A percentile compares a stretch with the other conserved stretches of the same genome.
phyloP scores from a whole-genome alignment of 768 basidiomycete genomes.

The Pisolithus orientalis region DNA sequence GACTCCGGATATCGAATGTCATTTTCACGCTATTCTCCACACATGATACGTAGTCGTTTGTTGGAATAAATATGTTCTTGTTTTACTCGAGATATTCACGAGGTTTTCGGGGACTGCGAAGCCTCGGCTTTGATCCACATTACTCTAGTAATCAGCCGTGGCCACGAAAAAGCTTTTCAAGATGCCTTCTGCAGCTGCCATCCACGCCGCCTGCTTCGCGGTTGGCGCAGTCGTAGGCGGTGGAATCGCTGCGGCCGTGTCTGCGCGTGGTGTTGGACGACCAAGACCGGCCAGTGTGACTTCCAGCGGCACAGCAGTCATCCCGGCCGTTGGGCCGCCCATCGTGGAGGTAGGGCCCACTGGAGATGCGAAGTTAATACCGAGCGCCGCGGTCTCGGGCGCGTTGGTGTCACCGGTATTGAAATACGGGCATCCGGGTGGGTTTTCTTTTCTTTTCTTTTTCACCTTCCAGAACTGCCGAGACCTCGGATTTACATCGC shows the following conservation, averaged over 20 bases:
- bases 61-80: background rate
- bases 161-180: background rate
- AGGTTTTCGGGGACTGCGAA: too few species aligned
- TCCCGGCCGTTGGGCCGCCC: conserved; percentile 22
- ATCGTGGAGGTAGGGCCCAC: conserved; percentile 41
- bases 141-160: background rate
- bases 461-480: background rate
- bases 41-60: background rate
- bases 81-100: too few species aligned
- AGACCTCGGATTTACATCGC: too few species aligned
- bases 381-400: conserved; percentile 23
- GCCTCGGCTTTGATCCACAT: too few species aligned
- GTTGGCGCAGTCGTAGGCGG: conserved; percentile 80
- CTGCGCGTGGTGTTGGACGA: conserved; percentile 27
- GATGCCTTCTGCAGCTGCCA: conserved; percentile 42
- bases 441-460: conserved; percentile 10
- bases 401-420: conserved; percentile 37
- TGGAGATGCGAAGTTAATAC: conserved; percentile 36
- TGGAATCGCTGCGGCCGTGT: conserved; percentile 51
- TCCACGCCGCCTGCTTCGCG: conserved; percentile 73
- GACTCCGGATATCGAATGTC: too few species aligned
- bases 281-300: conserved; percentile 9
- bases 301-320: conserved; percentile 11
- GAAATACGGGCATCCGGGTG: conserved; percentile 82
- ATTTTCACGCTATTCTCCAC: too few species aligned